Base-by-base conservation (phyloP, 352 stramenopile genomes). In the Blastocystis hominis region DNA sequence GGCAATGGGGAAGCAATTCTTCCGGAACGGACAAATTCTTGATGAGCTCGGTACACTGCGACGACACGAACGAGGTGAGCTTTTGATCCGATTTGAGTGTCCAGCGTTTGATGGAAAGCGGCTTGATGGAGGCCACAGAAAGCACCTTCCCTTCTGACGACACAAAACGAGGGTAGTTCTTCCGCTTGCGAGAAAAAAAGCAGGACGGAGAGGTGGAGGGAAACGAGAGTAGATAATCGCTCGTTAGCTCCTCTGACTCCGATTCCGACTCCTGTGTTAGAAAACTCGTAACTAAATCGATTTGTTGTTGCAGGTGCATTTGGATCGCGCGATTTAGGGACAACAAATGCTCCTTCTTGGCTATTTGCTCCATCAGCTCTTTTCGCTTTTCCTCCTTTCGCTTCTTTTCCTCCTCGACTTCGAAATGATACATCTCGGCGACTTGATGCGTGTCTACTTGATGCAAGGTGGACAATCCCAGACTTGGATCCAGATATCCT, bases 171-270 rank as follows among this genome's bases (percentile, higher is more conserved):
- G 50, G 72, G 34, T 69, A 68, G 10, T 36, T 36, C 30, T 34
- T 36, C 6, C 34, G 40, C 56, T 84, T 64, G 10, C 47, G 72
- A n/a, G 72, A 54, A 64, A 84, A 84, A 53, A 66, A 84, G 44
- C 17, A 53, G 30, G 53, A 44, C 17, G 34, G 46, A n/a, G 10
- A 24, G 4, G 20, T 4, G 13, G 46, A 17, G n/a, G 72, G 72
- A 44, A 84, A 84, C 17, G 72, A 84, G n/a, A 36, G 9, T 17
- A 84, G 34, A 9, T 68, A 40, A 7, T 47, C 44, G 4, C 30
- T 13, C 1, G 50, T 50, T 7, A 47, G n/a, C 15, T 68, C 53
- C 34, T 10, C 4, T 0, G 9, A 9, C 17, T 84, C 36, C 53
- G 3, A 13, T 77, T 77, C 46, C 53, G 36, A 56, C 13, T 77